A percentile compares a stretch with the other conserved stretches of the same genome.
Conservation (phyloP, 2,329 filamentous ascomycete species). For the Fusarium virguliforme region DNA sequence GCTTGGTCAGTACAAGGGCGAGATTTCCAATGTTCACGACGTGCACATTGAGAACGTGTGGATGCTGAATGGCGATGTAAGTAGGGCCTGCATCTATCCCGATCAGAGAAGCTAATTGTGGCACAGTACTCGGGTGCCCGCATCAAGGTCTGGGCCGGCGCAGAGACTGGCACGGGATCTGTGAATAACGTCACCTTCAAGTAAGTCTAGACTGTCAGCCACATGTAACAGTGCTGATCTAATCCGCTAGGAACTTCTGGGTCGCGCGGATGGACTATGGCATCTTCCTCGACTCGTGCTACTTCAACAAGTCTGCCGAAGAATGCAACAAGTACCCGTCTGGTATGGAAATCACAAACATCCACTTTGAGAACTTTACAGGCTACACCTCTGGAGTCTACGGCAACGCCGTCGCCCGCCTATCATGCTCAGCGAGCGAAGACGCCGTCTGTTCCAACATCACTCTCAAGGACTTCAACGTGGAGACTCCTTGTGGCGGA, state of each 20-base stretch:
- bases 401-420: slow-evolving; percentile 67
- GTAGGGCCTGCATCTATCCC: not conserved
- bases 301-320: slow-evolving; percentile 69
- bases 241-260: slow-evolving; percentile 65
- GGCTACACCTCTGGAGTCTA: slow-evolving; percentile 71
- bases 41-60: slow-evolving; percentile 74
- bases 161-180: slow-evolving; percentile 71
- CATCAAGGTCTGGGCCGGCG: slow-evolving; percentile 74
- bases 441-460: slow-evolving; percentile 71
- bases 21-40: slow-evolving; percentile 70
- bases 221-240: accelerated
- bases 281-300: slow-evolving; percentile 74
- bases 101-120: not conserved
- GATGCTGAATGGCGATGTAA: slow-evolving; percentile 62
- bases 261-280: slow-evolving; percentile 72
- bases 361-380: slow-evolving; percentile 72
- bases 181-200: slow-evolving; percentile 74
- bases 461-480: slow-evolving; percentile 67
- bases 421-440: slow-evolving; percentile 69
- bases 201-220: not conserved
- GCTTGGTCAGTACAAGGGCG: slow-evolving; percentile 71
- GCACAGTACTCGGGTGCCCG: slow-evolving; percentile 65
- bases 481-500: slow-evolving; percentile 49
- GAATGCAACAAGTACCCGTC: slow-evolving; percentile 70
- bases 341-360: slow-evolving; percentile 71